These are phyloP conservation scores for Cylindrodendrum hubeiense DNA, from an alignment of 2,329 filamentous ascomycete genomes.

Conservation along the genomic window DNA sequence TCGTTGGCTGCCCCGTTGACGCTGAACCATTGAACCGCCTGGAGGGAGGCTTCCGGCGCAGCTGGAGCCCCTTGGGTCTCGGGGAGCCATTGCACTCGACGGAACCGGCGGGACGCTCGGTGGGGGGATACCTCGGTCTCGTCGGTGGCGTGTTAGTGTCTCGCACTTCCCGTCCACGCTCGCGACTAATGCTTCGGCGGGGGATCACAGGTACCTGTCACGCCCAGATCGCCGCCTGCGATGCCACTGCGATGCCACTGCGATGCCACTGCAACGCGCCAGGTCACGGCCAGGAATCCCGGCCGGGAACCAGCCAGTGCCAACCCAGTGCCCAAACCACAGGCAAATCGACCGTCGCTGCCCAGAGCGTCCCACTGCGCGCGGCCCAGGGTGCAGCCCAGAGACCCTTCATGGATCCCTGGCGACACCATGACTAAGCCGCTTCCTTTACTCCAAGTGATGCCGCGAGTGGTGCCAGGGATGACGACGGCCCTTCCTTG, in stretches of 20 bases:
- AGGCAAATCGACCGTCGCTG: too few species aligned
- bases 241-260: background rate
- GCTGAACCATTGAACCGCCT: background rate
- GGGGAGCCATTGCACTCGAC: background rate
- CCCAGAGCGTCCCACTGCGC: background rate
- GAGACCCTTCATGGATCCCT: background rate
- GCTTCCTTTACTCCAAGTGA: background rate
- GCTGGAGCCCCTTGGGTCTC: background rate
- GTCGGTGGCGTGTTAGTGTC: slow-evolving; percentile 19
- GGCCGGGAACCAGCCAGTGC: too few species aligned
- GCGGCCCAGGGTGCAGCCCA: background rate
- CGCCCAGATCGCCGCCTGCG: background rate
- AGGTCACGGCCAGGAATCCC: background rate
- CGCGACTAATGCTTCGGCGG: slow-evolving; percentile 3
- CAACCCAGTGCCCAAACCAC: background rate
- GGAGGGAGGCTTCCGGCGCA: slow-evolving; percentile 1
- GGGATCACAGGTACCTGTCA: slow-evolving; percentile 1
- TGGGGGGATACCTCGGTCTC: slow-evolving; percentile 4
- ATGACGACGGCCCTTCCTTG: slow-evolving; percentile 8
- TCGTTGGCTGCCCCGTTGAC: background rate
- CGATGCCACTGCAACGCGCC: background rate
- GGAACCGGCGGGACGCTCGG: slow-evolving; percentile 20
- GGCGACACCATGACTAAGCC: slow-evolving; percentile 21
- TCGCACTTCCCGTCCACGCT: background rate
- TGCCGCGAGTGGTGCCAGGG: background rate